phyloP scores from a whole-genome alignment of 257 asterid genomes.

The Asclepias syriaca region DNA sequence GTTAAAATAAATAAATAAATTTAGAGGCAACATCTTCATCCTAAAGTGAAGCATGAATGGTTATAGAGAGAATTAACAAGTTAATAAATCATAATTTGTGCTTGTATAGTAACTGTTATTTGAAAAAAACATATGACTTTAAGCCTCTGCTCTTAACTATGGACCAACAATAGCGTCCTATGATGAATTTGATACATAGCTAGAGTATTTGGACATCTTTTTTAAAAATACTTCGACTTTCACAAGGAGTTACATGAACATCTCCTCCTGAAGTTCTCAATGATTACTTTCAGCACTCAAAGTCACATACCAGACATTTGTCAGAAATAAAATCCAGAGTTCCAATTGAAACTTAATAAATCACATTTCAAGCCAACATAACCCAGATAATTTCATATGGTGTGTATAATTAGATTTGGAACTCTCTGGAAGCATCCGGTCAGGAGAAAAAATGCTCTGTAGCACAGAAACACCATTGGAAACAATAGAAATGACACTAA shows the following conservation, averaged over 20 bases:
- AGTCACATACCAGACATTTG: not conserved
- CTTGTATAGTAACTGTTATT: not conserved
- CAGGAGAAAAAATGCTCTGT: too few species aligned
- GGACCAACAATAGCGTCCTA: not conserved
- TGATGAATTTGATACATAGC: not conserved
- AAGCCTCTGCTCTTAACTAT: not conserved
- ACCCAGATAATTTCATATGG: too few species aligned
- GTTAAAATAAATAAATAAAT: not conserved
- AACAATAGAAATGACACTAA: too few species aligned
- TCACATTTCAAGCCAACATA: not conserved
- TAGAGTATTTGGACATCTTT: not conserved
- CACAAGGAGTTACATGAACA: not conserved
- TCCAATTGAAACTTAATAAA: not conserved
- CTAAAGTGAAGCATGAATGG: not conserved
- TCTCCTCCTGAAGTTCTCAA: not conserved
- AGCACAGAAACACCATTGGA: too few species aligned
- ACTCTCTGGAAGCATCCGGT: not conserved
- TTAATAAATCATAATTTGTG: too few species aligned
- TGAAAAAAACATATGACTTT: not conserved
- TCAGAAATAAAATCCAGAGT: not conserved
- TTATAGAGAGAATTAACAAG: not conserved
- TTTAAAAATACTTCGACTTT: too few species aligned
- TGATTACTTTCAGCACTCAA: not conserved
- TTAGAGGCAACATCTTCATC: not conserved
- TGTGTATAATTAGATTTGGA: too few species aligned